phyloP scores from a whole-genome alignment of 148 eudicot species.

The Tetragonia tetragonoides region DNA sequence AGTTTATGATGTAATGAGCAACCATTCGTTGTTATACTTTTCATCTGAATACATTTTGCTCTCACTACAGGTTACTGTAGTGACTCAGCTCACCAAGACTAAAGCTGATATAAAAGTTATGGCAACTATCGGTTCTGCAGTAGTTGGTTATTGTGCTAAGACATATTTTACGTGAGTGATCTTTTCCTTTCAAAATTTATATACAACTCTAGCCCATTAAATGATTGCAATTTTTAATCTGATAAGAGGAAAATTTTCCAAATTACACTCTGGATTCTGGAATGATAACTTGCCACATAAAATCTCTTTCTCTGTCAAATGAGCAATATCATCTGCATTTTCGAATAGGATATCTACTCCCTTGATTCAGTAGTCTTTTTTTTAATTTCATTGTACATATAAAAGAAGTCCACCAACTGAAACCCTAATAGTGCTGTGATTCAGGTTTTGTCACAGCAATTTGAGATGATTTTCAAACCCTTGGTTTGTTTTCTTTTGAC shows the following conservation, averaged over 20 bases:
- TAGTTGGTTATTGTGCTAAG: slow-evolving; percentile 79
- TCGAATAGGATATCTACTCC: background rate
- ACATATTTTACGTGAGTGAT: slow-evolving; percentile 71
- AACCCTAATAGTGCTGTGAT: no score
- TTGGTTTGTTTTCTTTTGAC: background rate
- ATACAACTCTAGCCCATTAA: background rate
- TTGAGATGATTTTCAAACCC: slow-evolving; percentile 1
- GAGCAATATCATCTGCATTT: background rate
- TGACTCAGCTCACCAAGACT: slow-evolving; percentile 56
- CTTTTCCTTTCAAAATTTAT: slow-evolving; percentile 5
- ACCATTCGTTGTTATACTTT: background rate
- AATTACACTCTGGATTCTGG: background rate
- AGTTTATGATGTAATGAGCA: background rate
- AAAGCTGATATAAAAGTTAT: slow-evolving; percentile 72
- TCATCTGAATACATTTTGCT: slow-evolving; percentile 15
- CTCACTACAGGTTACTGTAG: slow-evolving; percentile 59
- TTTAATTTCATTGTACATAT: background rate
- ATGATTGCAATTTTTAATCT: background rate
- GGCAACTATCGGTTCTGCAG: slow-evolving; percentile 59
- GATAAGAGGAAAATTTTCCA: background rate
- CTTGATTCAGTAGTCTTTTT: background rate
- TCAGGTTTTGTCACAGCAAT: background rate
- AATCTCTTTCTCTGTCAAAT: background rate
- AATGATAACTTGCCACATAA: background rate
- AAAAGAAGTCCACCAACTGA: no score